Evolutionary conservation across 2,329 filamentous ascomycete species (phyloP).

Genomic region (Arthrobotrys megalospora): DNA sequence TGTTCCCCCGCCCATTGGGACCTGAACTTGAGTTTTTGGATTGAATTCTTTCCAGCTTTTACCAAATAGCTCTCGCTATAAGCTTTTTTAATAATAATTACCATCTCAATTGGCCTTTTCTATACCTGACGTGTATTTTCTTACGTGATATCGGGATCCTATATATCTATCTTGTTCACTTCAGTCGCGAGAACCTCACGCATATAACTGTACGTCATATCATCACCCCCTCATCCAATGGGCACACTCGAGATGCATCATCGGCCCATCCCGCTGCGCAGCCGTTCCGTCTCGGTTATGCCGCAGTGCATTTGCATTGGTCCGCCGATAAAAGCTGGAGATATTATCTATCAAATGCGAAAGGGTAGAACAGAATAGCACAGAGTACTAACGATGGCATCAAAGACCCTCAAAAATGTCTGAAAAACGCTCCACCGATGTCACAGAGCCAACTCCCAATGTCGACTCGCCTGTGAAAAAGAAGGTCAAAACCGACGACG

Average conservation of each 20-base stretch:
- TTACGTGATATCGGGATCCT: conserved; percentile 1
- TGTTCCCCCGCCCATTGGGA: conserved; percentile 35
- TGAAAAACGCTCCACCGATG: conserved; percentile 55
- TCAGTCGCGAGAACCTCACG: conserved; percentile 11
- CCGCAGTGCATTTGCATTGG: conserved; percentile 24
- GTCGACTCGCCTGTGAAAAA: conserved; percentile 58
- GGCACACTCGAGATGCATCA: neutral
- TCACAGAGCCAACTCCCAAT: conserved; percentile 57
- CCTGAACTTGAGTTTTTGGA: neutral
- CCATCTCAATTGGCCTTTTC: neutral
- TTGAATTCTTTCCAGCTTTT: neutral
- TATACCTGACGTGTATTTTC: neutral
- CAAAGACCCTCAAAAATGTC: conserved; percentile 34
- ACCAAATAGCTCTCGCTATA: neutral
- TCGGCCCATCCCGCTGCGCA: conserved; percentile 11
- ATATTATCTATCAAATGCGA: neutral
- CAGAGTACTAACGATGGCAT: neutral
- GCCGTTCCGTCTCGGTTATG: conserved; percentile 26
- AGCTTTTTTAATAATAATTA: neutral
- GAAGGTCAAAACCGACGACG: conserved; percentile 54
- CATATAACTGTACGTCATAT: conserved; percentile 30
- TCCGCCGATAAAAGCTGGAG: conserved; percentile 1
- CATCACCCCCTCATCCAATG: conserved; percentile 16
- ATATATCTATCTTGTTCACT: neutral
- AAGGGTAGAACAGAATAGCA: neutral